Percentiles rank a stretch among this genome's conserved stretches.
phyloP scores from a whole-genome alignment of 1,284 basidiomycete species.

The Moniliophthora roreri region DNA sequence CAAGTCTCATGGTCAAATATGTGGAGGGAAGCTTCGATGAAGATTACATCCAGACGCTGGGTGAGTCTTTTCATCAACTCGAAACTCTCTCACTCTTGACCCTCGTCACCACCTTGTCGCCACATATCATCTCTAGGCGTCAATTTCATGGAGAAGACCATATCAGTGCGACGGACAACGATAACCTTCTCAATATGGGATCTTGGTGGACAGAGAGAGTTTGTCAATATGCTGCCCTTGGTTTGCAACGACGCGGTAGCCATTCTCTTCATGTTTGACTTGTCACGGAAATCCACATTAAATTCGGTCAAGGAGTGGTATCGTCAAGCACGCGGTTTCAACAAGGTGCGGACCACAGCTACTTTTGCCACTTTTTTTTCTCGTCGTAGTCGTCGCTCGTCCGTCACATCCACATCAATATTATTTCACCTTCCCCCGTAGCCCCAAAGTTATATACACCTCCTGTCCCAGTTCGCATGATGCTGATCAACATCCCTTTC shows the following conservation, averaged over 20 bases:
- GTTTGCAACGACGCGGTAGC: constrained; percentile 99
- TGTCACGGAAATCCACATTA: constrained; percentile 93
- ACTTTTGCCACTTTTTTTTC: constrained; percentile 5
- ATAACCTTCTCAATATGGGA: constrained; percentile 99
- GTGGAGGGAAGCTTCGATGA: constrained; percentile 97
- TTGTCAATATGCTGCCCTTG: constrained; percentile 97
- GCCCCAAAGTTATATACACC: too few relatives aligned
- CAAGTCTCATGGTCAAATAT: constrained; percentile 97
- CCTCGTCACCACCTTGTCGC: constrained; percentile 7
- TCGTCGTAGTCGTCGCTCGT: neutral
- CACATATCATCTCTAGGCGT: constrained; percentile 59
- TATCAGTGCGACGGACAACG: constrained; percentile 94
- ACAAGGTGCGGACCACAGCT: constrained; percentile 68
- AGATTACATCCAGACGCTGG: constrained; percentile 99
- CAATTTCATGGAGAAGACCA: constrained; percentile 99
- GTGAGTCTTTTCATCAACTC: constrained; percentile 39
- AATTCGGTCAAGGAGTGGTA: constrained; percentile 99
- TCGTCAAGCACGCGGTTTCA: constrained; percentile 96
- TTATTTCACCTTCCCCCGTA: too few relatives aligned
- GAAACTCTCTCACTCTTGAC: neutral
- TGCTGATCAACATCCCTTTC: constrained; percentile 1
- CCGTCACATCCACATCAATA: neutral
- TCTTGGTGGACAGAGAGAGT: constrained; percentile 95
- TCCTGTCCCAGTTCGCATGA: constrained; percentile 2
- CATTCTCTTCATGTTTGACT: constrained; percentile 99